These are phyloP conservation scores for Jaltomata sinuosa DNA, from an alignment of 257 asterid genomes.

Conservation along the genomic window DNA sequence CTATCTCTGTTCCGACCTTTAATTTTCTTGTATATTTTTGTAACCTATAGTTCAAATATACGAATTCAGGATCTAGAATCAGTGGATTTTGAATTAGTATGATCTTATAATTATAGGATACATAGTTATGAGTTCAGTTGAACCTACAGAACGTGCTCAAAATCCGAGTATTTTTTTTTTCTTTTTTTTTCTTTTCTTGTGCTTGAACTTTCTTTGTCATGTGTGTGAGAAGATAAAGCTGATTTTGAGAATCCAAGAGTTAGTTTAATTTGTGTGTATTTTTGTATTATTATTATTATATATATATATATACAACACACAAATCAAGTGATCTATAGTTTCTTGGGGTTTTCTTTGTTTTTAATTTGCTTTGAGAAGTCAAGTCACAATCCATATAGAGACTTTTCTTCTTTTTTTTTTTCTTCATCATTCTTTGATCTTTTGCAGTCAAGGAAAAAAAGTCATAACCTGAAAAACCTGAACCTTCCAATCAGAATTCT, in stretches of 20 bases:
- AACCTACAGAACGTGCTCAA: background rate
- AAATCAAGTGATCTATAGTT: background rate
- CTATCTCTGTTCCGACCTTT: background rate
- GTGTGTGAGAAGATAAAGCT: background rate
- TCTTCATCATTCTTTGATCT: conserved; percentile 14
- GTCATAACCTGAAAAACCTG: conserved; percentile 23
- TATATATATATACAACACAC: background rate
- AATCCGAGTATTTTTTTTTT: background rate
- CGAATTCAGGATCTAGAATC: background rate
- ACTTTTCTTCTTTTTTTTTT: conserved; percentile 27
- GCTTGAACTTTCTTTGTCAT: background rate
- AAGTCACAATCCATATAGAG: conserved; percentile 55
- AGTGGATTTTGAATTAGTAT: background rate
- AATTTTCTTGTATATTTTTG: background rate
- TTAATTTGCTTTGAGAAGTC: conserved; percentile 23
- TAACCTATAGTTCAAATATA: too few species aligned
- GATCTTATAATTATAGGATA: background rate
- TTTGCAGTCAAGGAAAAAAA: conserved; percentile 39
- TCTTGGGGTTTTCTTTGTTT: conserved; percentile 6
- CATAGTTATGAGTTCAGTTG: background rate
- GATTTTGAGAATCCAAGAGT: background rate
- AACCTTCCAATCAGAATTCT: conserved; percentile 6
- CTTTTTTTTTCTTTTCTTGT: background rate
- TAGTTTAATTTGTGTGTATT: background rate
- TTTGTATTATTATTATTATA: background rate